Evolutionary conservation across 2,329 filamentous ascomycete species (phyloP).

Genomic region (Endoconidiophora polonica): DNA sequence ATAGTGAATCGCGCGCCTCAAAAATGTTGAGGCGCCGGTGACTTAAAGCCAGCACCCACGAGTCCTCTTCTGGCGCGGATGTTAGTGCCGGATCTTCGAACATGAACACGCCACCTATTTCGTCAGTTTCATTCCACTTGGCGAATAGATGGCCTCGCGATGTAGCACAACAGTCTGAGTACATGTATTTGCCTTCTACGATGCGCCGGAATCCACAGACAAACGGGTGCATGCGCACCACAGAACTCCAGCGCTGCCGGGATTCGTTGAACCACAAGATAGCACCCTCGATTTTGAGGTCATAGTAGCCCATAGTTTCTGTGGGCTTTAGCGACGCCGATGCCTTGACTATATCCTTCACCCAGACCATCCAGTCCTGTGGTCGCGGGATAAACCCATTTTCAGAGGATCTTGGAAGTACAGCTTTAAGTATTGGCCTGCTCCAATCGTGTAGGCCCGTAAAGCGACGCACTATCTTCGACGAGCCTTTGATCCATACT

Average conservation of each 20-base stretch:
- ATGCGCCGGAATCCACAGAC: neutral
- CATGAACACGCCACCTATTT: constrained; percentile 3
- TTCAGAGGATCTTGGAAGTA: neutral
- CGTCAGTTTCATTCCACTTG: neutral
- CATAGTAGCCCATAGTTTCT: constrained; percentile 1
- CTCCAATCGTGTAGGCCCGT: constrained; percentile 1
- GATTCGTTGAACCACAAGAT: too few relatives aligned
- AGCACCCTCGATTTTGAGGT: constrained; percentile 1
- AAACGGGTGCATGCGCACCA: constrained; percentile 7
- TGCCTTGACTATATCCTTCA: constrained; percentile 2
- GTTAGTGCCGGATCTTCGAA: constrained; percentile 11
- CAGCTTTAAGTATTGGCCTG: constrained; percentile 5
- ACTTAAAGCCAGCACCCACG: constrained; percentile 7
- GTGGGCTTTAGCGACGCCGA: neutral
- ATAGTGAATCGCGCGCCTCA: constrained; percentile 7
- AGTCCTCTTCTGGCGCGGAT: constrained; percentile 8
- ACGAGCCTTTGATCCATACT: constrained; percentile 9
- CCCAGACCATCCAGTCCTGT: constrained; percentile 6
- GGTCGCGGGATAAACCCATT: neutral
- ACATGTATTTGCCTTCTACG: constrained; percentile 4
- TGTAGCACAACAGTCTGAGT: constrained; percentile 9
- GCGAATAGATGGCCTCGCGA: constrained; percentile 7
- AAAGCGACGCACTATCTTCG: neutral
- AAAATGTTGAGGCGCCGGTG: constrained; percentile 12
- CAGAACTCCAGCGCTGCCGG: constrained; percentile 2